Evolutionary conservation across 78 protist genomes (phyloP), one percentile per base, ranked within the genome.

Genomic region (Creolimax fragrantissima): DNA sequence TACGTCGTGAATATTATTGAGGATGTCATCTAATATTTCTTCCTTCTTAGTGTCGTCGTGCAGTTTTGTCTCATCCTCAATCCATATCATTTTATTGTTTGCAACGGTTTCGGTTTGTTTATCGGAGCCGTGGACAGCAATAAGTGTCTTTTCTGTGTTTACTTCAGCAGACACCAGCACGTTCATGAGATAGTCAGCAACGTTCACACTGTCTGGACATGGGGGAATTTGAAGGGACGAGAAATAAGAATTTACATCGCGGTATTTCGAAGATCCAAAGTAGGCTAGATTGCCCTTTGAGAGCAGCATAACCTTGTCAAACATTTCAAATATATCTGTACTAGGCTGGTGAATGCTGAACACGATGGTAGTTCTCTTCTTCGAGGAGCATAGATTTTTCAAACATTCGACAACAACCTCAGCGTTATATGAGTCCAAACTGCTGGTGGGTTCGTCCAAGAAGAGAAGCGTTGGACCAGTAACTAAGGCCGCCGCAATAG

Each of bases 381-480:
- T 91, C 2, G 11, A n/a, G 35, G 41, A 44, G 36, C 93, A 95
- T 11, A 93, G 91, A 36, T 17, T 32, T 32, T 84, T 84, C 35
- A 84, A 24, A 84, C 88, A 84, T 11, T 37, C 41, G 41, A 84
- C 24, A 84, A 84, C 88, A 11, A 84, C 88, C 35, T 84, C 47
- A n/a, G 88, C 88, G 24, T 84, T 84, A 43, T 7, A 42, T 41
- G 94, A 37, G 89, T 95, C 97, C 44, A 95, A 93, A 3, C 96
- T 94, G 41, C 93, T 41, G 32, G 95, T 89, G 41, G 97, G 97
- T 89, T 95, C 97, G 91, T 95, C 97, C 17, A 96, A 92, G 37
- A 93, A 89, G 5, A 94, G 90, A 5, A 95, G 6, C 3, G 74
- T 3, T 5, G 96, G 96, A 42, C 86, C 44, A 41, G 92, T 81